Evolutionary conservation across 202 grass and related monocot genomes (phyloP), one percentile per base, ranked within the genome.

Genomic region (Musa balbisiana): DNA sequence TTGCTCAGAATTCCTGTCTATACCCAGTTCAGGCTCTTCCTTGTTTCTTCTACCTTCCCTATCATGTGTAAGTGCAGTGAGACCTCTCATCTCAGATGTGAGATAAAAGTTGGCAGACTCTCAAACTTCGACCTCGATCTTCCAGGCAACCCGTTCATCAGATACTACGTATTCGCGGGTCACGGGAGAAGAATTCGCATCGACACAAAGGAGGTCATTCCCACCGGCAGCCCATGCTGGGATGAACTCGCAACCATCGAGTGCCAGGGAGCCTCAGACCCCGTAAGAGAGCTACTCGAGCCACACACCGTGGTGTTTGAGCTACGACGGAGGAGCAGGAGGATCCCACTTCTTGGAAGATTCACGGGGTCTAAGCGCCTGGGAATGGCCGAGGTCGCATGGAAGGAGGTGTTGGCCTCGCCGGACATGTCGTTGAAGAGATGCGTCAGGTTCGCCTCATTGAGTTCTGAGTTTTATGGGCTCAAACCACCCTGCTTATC

Each of bases 161-260:
- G 89, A 77, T 92, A 88, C 81, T 84, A 86, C 72, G 67, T 92
- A 13, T 82, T 82, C 0, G 79, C 73, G 2, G 86, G 87, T 62
- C 56, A 74, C 11, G 71, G 64, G 67, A 58, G 85, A 63, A 70
- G 89, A 62, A 74, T 92, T 53, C 81, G 83, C 11, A 78, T 92
- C 62, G 86, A 92, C 76, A 92, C 83, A n/a, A 53, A 75, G 8
- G 89, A 88, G 72, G 69, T 82, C 51, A 19, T 1, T 10, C 19
- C 19, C 2, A 71, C 51, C 11, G 55, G 25, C 1, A 73, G 66
- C 59, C 53, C 25, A 64, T 53, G 13, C 76, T 92, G 86, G 89
- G 81, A 79, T 52, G 86, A 92, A 69, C 75, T 77, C 33, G 89
- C 53, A 11, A 60, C 55, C 0, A 84, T 92, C 75, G 76, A 88